Conservation (phyloP, 768 basidiomycete genomes). For the Holtermanniella nyarrowii region DNA sequence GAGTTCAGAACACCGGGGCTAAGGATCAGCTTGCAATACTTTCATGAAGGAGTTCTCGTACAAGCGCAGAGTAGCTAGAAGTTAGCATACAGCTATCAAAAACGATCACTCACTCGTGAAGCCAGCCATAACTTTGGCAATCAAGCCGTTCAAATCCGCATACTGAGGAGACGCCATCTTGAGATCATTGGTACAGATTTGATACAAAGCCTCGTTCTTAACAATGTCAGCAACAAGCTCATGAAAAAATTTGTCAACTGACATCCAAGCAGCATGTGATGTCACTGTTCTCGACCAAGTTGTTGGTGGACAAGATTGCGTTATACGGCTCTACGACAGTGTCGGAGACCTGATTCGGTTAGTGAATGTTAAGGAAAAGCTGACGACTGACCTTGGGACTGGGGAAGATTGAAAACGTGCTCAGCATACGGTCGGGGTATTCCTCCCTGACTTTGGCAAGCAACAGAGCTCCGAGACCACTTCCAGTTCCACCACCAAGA, state of each 20-base stretch:
- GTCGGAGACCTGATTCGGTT: slow-evolving; percentile 24
- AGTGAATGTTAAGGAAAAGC: background rate
- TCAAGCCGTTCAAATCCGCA: slow-evolving; percentile 49
- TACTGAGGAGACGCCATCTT: slow-evolving; percentile 36
- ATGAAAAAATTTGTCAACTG: slow-evolving; percentile 7
- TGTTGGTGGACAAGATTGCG: slow-evolving; percentile 34
- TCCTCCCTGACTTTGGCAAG: slow-evolving; percentile 39
- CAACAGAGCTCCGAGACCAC: slow-evolving; percentile 34
- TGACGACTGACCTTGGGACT: slow-evolving; percentile 21
- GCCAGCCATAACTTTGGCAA: slow-evolving; percentile 87
- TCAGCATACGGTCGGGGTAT: slow-evolving; percentile 40
- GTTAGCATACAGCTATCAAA: slow-evolving; percentile 1
- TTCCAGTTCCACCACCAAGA: slow-evolving; percentile 39
- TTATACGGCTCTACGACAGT: slow-evolving; percentile 43
- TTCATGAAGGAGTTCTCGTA: slow-evolving; percentile 1
- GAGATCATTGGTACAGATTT: slow-evolving; percentile 37
- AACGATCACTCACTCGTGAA: slow-evolving; percentile 51
- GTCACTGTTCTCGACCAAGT: slow-evolving; percentile 37
- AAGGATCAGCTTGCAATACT: slow-evolving; percentile 1
- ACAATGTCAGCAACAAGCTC: background rate
- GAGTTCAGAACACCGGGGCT: slow-evolving; percentile 41
- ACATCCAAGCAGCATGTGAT: slow-evolving; percentile 37
- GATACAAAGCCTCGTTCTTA: slow-evolving; percentile 43
- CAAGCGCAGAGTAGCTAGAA: slow-evolving; percentile 31
- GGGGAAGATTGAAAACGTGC: slow-evolving; percentile 39